These are phyloP conservation scores for Albatrellus sp. DNA, from an alignment of 1,284 basidiomycete species.

Conservation along the genomic window DNA sequence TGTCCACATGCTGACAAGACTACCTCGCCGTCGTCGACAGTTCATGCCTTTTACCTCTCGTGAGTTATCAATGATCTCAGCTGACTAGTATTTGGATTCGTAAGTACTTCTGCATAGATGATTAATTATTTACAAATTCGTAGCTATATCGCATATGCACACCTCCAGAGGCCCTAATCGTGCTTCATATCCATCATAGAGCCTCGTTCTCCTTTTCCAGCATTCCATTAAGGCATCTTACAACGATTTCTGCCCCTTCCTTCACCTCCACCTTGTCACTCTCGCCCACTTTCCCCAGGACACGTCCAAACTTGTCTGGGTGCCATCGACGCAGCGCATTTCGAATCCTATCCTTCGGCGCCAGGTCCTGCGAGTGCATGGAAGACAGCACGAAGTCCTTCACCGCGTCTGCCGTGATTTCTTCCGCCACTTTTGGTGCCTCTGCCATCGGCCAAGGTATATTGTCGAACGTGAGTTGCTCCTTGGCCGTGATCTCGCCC, in stretches of 20 bases:
- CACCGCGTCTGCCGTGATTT: conserved; percentile 38
- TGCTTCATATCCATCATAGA: not conserved
- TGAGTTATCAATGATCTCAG: too few relatives aligned
- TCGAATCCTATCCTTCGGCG: conserved; percentile 51
- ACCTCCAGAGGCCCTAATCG: not conserved
- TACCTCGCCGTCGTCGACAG: too few relatives aligned
- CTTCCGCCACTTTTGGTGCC: conserved; percentile 28
- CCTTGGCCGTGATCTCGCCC: conserved; percentile 28
- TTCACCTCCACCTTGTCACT: conserved; percentile 46
- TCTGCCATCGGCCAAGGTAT: conserved; percentile 60
- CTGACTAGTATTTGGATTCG: not conserved
- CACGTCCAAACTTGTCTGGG: conserved; percentile 56
- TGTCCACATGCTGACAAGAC: too few relatives aligned
- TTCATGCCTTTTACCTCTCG: too few relatives aligned
- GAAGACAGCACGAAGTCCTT: conserved; percentile 47
- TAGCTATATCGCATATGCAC: not conserved
- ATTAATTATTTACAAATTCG: not conserved
- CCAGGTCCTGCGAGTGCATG: conserved; percentile 40
- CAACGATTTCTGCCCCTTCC: conserved; percentile 57
- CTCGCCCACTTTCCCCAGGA: conserved; percentile 38
- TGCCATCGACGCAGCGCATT: conserved; percentile 62
- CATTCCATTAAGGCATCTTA: conserved; percentile 57
- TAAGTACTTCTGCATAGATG: not conserved
- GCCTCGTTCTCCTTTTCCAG: conserved; percentile 31
- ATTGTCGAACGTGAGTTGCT: conserved; percentile 36